phyloP scores from a whole-genome alignment of 805 yeast genomes.

The Priceomyces medius region DNA sequence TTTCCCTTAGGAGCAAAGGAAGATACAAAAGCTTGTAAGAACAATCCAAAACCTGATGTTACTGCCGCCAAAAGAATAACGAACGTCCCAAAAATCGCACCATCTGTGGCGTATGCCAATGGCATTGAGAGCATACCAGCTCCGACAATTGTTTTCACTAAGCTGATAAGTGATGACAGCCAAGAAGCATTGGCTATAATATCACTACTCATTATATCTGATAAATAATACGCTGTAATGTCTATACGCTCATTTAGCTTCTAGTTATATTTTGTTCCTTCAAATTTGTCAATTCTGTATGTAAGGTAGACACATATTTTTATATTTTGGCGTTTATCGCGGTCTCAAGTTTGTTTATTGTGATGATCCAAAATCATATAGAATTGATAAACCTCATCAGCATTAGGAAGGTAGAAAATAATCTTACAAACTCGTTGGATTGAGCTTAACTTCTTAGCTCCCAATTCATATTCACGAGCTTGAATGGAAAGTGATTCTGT shows the following conservation, averaged over 20 bases:
- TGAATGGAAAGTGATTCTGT: constrained; percentile 3
- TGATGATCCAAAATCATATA: background rate
- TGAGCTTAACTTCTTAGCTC: background rate
- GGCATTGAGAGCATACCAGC: constrained; percentile 81
- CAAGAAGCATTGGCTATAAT: constrained; percentile 43
- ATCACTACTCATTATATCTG: background rate
- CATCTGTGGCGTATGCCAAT: constrained; percentile 66
- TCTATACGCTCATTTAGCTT: background rate
- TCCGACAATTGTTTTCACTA: constrained; percentile 76
- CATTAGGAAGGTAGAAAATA: background rate
- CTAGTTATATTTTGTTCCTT: background rate
- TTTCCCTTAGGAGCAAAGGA: constrained; percentile 54
- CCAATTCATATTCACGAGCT: background rate
- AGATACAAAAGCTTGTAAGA: constrained; percentile 59
- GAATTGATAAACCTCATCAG: background rate
- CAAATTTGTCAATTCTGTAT: background rate
- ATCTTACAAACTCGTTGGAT: background rate
- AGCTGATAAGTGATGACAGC: constrained; percentile 60
- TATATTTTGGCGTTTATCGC: constrained; percentile 1
- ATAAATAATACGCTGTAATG: background rate
- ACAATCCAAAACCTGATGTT: constrained; percentile 68
- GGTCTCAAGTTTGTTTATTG: background rate
- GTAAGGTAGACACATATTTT: background rate
- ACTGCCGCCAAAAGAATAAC: constrained; percentile 61
- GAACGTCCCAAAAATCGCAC: constrained; percentile 54